Base-by-base conservation (phyloP, 441 rosid species). In the Adansonia rubrostipa region DNA sequence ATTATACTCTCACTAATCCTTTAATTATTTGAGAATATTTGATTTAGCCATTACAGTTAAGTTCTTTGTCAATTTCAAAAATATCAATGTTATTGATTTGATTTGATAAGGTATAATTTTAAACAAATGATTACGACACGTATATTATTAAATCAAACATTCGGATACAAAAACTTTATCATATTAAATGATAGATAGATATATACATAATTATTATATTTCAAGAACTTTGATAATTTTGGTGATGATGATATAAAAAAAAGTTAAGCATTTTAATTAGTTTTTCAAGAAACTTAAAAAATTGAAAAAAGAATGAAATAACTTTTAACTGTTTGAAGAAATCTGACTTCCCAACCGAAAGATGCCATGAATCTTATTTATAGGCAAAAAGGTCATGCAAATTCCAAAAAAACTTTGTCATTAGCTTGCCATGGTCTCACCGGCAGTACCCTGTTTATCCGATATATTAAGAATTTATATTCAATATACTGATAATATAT, bases 391-490 rank as follows among this genome's bases (percentile, higher is more conserved):
- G 51, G 77, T 74, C 77, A 61, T 74, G 61, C 54, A 74, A 74
- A 74, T 61, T 74, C 68, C 70, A 61, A 65, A 51, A 63, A 63
- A 24, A 47, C 11, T 64, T 75, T 80, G 75, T 74, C 80, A 42
- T 63, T 80, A 20, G 80, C 60, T 71, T 24, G 48, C 63, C 75
- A 11, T 71, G 36, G 6, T 53, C 75, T 57, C 48, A 36, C 53
- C 76, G 28, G 62, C 75, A 71, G 51, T 14, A 9, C 44, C 8
- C 65, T 7, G 33, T 28, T 28, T 28, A 28, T 28, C 3, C 33
- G 2, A 28, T 28, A 28, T 28, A 28, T 28, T 28, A 28, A 28
- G 33, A 28, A 28, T 28, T 28, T 28, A 28, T 28, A 28, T 28
- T 28, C 33, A 28, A 28, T 28, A 28, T 3, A 28, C 33, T 28